These are phyloP conservation scores for Russula griseocarnosa DNA, from an alignment of 768 basidiomycete genomes.

Conservation along the genomic window DNA sequence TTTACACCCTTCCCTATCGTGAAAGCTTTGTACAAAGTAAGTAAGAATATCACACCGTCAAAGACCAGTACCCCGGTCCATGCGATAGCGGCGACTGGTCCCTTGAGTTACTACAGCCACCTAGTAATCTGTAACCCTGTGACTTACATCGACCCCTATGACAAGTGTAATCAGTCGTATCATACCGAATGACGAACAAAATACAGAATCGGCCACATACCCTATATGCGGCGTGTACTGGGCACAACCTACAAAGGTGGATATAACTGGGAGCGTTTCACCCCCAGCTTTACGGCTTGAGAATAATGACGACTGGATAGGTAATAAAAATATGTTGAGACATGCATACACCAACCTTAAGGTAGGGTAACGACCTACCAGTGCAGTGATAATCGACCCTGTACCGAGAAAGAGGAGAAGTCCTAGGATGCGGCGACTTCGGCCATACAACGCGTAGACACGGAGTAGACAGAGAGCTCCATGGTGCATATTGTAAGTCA, in stretches of 20 bases:
- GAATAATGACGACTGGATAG: background rate
- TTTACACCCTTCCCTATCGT: constrained; percentile 12
- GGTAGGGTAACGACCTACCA: background rate
- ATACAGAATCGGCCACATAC: background rate
- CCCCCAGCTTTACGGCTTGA: background rate
- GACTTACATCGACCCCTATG: constrained; percentile 14
- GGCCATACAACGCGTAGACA: constrained; percentile 14
- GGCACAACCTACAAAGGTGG: constrained; percentile 9
- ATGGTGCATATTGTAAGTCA: background rate
- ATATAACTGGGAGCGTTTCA: constrained; percentile 5
- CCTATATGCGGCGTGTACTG: constrained; percentile 4
- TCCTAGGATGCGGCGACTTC: constrained; percentile 5
- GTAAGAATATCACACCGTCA: constrained; percentile 14
- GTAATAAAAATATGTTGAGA: background rate
- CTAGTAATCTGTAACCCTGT: background rate
- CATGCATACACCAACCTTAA: background rate
- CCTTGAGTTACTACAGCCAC: background rate
- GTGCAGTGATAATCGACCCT: background rate
- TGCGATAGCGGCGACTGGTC: constrained; percentile 11
- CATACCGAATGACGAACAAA: background rate
- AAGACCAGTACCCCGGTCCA: constrained; percentile 17
- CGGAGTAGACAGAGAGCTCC: constrained; percentile 7
- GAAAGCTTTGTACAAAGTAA: constrained; percentile 19
- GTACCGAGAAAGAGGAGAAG: background rate
- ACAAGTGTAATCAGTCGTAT: background rate